Conservation (phyloP, 305 asterid species). For the Stenogyne calaminthoides region DNA sequence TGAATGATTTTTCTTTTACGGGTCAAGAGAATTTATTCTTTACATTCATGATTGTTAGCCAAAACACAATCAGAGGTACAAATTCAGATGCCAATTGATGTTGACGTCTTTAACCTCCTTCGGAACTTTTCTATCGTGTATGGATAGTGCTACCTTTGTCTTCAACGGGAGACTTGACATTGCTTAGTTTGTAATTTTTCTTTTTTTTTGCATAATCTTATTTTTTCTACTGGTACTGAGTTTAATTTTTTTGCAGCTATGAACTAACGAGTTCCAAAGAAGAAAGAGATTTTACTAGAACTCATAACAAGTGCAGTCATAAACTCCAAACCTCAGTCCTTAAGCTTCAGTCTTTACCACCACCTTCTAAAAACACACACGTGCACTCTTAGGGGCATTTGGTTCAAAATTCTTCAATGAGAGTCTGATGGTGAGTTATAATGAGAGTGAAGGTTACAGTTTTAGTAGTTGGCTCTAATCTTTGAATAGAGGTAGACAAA, state of each 20-base stretch:
- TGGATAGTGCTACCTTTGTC: background rate
- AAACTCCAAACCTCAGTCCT: constrained; percentile 15
- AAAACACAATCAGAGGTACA: background rate
- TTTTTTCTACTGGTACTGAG: constrained; percentile 7
- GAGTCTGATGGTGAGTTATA: background rate
- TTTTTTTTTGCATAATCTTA: background rate
- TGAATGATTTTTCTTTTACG: background rate
- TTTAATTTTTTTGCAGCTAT: constrained; percentile 49
- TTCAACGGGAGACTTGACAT: background rate
- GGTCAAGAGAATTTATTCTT: background rate
- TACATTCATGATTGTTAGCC: background rate
- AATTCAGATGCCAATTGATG: background rate
- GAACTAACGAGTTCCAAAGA: constrained; percentile 65
- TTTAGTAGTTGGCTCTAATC: background rate
- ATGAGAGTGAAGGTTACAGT: background rate
- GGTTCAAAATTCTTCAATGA: background rate
- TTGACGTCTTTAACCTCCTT: background rate
- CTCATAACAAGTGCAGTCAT: constrained; percentile 53
- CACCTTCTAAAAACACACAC: background rate
- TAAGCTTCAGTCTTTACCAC: constrained; percentile 8
- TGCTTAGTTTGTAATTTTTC: background rate
- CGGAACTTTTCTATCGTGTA: background rate
- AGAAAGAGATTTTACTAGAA: constrained; percentile 62
- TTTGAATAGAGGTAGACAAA: background rate
- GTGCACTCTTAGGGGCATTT: background rate